phyloP scores from a whole-genome alignment of 164 flowering plant genomes.

The Tinospora cordifolia region DNA sequence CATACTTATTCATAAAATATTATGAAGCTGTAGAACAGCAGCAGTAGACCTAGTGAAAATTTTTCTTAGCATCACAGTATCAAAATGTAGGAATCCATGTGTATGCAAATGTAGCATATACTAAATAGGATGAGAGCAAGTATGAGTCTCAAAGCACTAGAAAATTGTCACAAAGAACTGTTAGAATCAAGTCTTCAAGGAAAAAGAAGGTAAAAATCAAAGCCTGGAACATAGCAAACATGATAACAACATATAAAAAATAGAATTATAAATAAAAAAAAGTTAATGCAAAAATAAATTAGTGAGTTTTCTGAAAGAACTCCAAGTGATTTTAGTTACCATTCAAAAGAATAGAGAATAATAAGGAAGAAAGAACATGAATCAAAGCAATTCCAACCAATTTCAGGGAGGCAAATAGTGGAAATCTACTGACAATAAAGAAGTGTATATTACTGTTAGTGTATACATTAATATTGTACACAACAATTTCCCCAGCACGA shows the following conservation, averaged over 20 bases:
- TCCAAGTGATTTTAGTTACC: no score
- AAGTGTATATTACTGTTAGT: neutral
- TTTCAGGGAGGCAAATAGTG: neutral
- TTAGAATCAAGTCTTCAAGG: neutral
- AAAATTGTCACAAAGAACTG: neutral
- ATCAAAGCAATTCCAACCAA: no score
- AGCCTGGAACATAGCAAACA: neutral
- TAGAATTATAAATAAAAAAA: neutral
- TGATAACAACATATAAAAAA: neutral
- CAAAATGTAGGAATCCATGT: no score
- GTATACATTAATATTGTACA: slow-evolving; percentile 69
- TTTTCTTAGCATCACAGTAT: no score
- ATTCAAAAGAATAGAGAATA: no score
- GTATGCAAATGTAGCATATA: no score
- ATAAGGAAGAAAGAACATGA: no score
- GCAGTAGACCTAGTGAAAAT: no score
- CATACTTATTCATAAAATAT: no score
- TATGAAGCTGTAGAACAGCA: no score
- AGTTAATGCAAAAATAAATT: neutral
- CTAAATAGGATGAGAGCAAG: no score
- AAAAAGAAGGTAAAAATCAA: neutral
- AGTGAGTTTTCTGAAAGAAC: neutral
- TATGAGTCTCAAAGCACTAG: neutral
- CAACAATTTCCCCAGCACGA: slow-evolving; percentile 80
- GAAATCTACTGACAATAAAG: neutral